These are phyloP conservation scores for Elaeis oleifera DNA, from an alignment of 202 grass and related monocot species.

Conservation along the genomic window DNA sequence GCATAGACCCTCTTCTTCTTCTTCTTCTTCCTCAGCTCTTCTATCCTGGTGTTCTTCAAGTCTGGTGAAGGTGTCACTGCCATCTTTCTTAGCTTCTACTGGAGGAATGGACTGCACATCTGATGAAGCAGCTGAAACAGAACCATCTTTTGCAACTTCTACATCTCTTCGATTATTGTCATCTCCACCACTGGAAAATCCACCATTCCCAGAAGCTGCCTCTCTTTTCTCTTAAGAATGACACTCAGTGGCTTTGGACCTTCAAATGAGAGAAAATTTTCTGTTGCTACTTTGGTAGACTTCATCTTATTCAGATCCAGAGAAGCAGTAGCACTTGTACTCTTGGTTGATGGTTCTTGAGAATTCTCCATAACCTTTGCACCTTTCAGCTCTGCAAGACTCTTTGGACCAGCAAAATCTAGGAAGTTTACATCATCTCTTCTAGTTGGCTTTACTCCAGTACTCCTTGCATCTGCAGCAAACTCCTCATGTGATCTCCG, in stretches of 20 bases:
- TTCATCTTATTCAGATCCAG: slow-evolving; percentile 15
- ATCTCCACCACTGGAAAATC: slow-evolving; percentile 18
- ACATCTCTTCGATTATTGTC: slow-evolving; percentile 23
- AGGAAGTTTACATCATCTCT: slow-evolving; percentile 27
- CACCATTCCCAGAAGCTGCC: slow-evolving; percentile 9
- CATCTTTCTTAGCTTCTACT: not conserved
- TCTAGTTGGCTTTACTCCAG: slow-evolving; percentile 18
- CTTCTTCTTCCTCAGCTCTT: slow-evolving; percentile 16
- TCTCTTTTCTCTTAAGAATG: slow-evolving; percentile 62
- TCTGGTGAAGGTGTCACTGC: slow-evolving; percentile 7
- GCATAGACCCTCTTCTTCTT: slow-evolving; percentile 18
- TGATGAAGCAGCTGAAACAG: too few relatives aligned
- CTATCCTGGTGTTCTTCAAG: slow-evolving; percentile 1
- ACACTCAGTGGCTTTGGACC: slow-evolving; percentile 41
- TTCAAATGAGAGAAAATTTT: slow-evolving; percentile 31
- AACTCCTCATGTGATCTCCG: slow-evolving; percentile 35
- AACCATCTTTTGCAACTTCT: slow-evolving; percentile 2
- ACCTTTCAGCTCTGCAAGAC: slow-evolving; percentile 64
- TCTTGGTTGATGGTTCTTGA: slow-evolving; percentile 19
- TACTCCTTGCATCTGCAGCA: slow-evolving; percentile 10
- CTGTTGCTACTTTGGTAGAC: slow-evolving; percentile 24
- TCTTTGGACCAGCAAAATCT: slow-evolving; percentile 65
- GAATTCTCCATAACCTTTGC: slow-evolving; percentile 27
- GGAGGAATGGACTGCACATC: not conserved
- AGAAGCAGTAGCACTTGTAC: not conserved